Evolutionary conservation across 2,329 filamentous ascomycete species (phyloP).

Genomic region (Dendryphion nanum): DNA sequence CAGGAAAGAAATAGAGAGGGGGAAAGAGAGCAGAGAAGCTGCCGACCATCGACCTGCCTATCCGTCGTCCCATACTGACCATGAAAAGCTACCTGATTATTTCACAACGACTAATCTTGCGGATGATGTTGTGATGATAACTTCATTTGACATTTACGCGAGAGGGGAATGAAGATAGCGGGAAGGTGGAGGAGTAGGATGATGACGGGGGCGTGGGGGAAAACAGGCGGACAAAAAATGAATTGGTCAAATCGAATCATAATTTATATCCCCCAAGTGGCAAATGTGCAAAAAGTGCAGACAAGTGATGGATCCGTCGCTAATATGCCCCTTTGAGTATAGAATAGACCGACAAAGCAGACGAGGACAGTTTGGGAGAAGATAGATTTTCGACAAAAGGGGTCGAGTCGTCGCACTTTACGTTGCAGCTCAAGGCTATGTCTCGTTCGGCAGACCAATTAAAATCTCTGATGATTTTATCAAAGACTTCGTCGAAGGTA

Average conservation of each 20-base stretch:
- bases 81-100: too few species aligned
- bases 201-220: too few species aligned
- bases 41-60: too few species aligned
- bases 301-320: conserved; percentile 1
- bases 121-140: too few species aligned
- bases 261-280: not conserved
- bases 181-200: too few species aligned
- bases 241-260: not conserved
- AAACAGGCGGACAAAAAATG: not conserved
- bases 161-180: not conserved
- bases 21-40: too few species aligned
- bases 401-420: not conserved
- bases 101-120: too few species aligned
- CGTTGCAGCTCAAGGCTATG: not conserved
- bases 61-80: too few species aligned
- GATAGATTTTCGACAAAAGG: not conserved
- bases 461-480: not conserved
- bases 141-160: not conserved
- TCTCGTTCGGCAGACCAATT: not conserved
- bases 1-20: too few species aligned
- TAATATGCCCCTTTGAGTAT: not conserved
- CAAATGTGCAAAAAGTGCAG: not conserved
- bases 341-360: not conserved
- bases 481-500: not conserved
- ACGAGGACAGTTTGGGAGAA: not conserved